Base-by-base conservation (phyloP, 805 yeast species). In the Cyberlindnera xylosilytica region DNA sequence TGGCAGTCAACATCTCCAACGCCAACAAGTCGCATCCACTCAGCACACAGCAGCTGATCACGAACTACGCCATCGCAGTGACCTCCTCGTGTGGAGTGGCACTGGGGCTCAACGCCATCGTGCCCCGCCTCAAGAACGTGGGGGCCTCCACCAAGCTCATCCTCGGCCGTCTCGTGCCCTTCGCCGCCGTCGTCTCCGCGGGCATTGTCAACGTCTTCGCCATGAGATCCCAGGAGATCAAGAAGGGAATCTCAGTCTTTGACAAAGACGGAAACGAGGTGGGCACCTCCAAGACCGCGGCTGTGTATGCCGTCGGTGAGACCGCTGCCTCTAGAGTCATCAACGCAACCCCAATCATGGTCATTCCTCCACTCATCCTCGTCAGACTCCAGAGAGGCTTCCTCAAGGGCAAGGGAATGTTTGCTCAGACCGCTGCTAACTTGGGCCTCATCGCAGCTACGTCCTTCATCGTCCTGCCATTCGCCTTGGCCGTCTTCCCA, bases 331-430 rank as follows among this genome's bases (percentile, higher is more conserved):
- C 96, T 34, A 73, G 99, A 60, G 96, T 93, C 34, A 85, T 91
- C 53, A 93, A 89, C 57, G 97, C 98, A 15, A 86, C 99, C 0
- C 99, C 99, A 16, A 77, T 93, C 55, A 93, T 93, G 99, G 99
- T 87, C 17, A 63, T 93, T 6, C 99, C 99, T 1, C 97, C 99
- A 3, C 73, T 93, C 55, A 58, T 87, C 20, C 73, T 93, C 33
- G 88, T 89, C 35, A 78, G 73, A 61, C 69, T 93, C 50, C 97
- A 93, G 66, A 76, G 74, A 51, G 73, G 82, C 1, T 58, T 82
- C 15, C 70, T 90, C 49, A 80, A 76, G 57, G 84, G 86, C 26
- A 85, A 79, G 60, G 75, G 90, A 7, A 64, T 77, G 45, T 71
- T 79, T 16, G 66, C 77, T 4, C 88, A 84, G 56, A 83, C 85